These are phyloP conservation scores for Exserohilum turcica DNA, from an alignment of 2,329 filamentous ascomycete species.

Conservation along the genomic window DNA sequence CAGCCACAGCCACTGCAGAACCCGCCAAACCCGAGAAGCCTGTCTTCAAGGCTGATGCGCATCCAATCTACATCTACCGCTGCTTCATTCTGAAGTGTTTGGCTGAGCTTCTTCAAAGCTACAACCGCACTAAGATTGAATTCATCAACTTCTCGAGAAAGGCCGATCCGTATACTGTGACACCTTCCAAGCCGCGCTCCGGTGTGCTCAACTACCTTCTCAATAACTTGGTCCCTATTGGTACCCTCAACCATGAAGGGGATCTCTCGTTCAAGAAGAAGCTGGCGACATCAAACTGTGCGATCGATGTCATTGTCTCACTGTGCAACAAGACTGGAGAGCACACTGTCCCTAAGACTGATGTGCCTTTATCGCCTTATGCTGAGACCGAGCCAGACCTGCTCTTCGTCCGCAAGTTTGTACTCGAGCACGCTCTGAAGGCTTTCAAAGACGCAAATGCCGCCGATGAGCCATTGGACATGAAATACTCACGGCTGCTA, in stretches of 20 bases:
- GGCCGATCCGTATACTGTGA: conserved; percentile 78
- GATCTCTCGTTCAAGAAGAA: conserved; percentile 82
- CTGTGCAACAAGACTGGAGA: conserved; percentile 88
- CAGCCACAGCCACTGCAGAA: conserved; percentile 15
- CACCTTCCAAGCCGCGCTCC: conserved; percentile 91
- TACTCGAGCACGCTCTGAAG: conserved; percentile 88
- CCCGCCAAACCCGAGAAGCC: conserved; percentile 64
- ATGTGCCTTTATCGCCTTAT: conserved; percentile 38
- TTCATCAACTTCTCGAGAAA: conserved; percentile 99
- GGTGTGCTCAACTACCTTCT: conserved; percentile 93
- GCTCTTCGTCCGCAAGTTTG: conserved; percentile 90
- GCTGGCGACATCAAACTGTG: conserved; percentile 80
- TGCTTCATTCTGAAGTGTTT: conserved; percentile 94
- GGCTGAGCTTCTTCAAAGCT: conserved; percentile 86
- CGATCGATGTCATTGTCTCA: conserved; percentile 83
- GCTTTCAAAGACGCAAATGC: conserved; percentile 86
- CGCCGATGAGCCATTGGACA: conserved; percentile 79
- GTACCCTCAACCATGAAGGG: conserved; percentile 71
- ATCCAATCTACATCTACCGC: conserved; percentile 94
- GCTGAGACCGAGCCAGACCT: conserved; percentile 82
- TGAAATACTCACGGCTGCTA: conserved; percentile 85
- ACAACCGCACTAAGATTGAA: conserved; percentile 94
- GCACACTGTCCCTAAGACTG: conserved; percentile 62
- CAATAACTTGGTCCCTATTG: conserved; percentile 73
- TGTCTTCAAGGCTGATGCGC: conserved; percentile 86